phyloP scores from a whole-genome alignment of 108 stramenopile species.

The Parietichytrium sp. region DNA sequence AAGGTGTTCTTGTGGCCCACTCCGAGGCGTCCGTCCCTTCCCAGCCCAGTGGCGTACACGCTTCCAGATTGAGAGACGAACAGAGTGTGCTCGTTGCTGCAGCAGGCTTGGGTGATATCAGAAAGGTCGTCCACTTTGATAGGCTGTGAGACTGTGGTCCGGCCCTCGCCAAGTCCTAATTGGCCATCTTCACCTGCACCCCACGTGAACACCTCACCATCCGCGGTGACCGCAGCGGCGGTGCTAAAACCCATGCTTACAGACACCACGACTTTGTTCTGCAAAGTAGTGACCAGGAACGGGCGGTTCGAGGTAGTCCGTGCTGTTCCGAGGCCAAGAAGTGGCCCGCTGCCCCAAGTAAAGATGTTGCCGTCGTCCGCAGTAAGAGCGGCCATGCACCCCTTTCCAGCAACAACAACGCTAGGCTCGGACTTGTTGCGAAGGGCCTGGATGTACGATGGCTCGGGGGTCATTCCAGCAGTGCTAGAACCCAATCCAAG shows the following conservation, averaged over 20 bases:
- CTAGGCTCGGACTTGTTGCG: constrained; percentile 1
- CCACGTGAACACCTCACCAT: constrained; percentile 2
- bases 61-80: not conserved
- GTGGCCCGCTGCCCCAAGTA: constrained; percentile 23
- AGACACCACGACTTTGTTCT: not conserved
- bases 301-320: not conserved
- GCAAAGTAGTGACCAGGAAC: not conserved
- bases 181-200: not conserved
- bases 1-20: not conserved
- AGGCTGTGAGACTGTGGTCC: not conserved
- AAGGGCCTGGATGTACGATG: not conserved
- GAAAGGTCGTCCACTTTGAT: not conserved
- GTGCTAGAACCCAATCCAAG: not conserved
- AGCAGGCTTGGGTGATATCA: not conserved
- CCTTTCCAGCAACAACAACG: not conserved
- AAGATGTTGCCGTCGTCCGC: constrained; percentile 14
- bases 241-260: not conserved
- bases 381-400: not conserved
- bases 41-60: not conserved
- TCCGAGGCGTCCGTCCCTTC: not conserved
- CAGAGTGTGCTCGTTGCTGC: not conserved
- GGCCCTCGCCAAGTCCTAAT: not conserved
- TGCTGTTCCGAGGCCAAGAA: not conserved
- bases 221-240: not conserved
- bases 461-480: not conserved